Base-by-base conservation (phyloP, 2,329 filamentous ascomycete species). In the Aaosphaeria pasadenensis region DNA sequence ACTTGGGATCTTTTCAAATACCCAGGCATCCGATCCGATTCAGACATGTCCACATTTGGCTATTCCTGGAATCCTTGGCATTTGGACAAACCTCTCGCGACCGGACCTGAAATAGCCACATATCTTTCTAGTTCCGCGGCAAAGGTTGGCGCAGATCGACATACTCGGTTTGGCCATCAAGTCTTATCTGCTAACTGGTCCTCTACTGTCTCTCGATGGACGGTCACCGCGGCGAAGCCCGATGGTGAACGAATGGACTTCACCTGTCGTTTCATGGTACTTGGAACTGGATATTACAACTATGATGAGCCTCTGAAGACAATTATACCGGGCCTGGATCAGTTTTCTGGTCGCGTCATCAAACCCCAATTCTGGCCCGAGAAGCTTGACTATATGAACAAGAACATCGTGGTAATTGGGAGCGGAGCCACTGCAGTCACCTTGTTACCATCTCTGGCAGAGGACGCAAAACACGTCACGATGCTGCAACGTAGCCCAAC, bases 1-100 rank as follows among this genome's bases (percentile, higher is more conserved):
- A 91, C 87, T 0, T 90, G 87, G 87, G 83, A 87, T 59, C 69
- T 89, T 3, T 91, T 89, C 70, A 79, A 77, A 29, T 90, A 89
- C 55, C 86, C 85, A 0, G 84, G 87, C 4, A 84, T 87, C 52
- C 67, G 71, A 5, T 73, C 69, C 17, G 71, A 74, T 51, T 71
- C 69, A 1, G 73, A 75, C 52, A 59, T 75, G 28, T 67, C 70
- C 59, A 75, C 72, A 17, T 75, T 74, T 50, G 73, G 73, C 11
- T 89, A 89, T 55, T 69, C 78, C 1, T 89, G 85, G 82, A 76
- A 79, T 39, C 83, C 84, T 1, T 89, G 86, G 86, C 70, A 69
- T 5, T 67, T 78, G 38, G 53, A 62, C 6, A 61, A 55, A 7
- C 55, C 70, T 4, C 73, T 74, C 40, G 72, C 71, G 2, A 59